phyloP scores from a whole-genome alignment of 2,329 filamentous ascomycete genomes.

The Pezicula radicicola region DNA sequence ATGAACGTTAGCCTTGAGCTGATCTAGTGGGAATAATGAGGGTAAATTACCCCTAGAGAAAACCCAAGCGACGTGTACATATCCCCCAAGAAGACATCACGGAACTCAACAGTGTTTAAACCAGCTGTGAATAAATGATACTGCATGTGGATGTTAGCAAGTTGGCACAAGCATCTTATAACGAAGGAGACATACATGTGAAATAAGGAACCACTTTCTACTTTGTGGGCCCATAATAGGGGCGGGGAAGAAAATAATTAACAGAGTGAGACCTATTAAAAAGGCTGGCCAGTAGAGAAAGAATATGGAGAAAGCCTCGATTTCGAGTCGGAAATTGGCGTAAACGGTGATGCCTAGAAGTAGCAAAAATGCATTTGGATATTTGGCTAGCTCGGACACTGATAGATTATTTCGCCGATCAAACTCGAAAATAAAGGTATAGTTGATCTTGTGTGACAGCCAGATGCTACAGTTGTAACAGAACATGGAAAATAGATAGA shows the following conservation, averaged over 20 bases:
- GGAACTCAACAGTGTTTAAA: conserved; percentile 86
- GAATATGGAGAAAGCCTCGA: conserved; percentile 48
- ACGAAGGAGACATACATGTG: conserved; percentile 57
- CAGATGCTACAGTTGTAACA: conserved; percentile 81
- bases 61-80: conserved; percentile 95
- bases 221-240: conserved; percentile 70
- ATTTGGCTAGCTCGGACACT: neutral
- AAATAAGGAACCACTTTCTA: conserved; percentile 79
- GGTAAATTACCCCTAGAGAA: conserved; percentile 68
- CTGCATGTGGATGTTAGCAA: conserved; percentile 38
- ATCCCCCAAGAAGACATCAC: conserved; percentile 93
- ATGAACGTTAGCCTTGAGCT: conserved; percentile 17
- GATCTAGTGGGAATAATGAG: neutral
- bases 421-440: conserved; percentile 92
- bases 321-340: conserved; percentile 76
- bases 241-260: conserved; percentile 71
- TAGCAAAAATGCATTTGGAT: conserved; percentile 81
- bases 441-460: conserved; percentile 82
- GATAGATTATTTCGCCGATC: conserved; percentile 60
- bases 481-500: conserved; percentile 75
- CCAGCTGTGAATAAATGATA: conserved; percentile 80
- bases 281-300: conserved; percentile 83
- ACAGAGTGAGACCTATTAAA: conserved; percentile 62
- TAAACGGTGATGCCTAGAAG: conserved; percentile 76
- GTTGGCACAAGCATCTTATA: neutral